Evolutionary conservation across 148 eudicot genomes (phyloP).

Genomic region (Nepenthes gracilis): DNA sequence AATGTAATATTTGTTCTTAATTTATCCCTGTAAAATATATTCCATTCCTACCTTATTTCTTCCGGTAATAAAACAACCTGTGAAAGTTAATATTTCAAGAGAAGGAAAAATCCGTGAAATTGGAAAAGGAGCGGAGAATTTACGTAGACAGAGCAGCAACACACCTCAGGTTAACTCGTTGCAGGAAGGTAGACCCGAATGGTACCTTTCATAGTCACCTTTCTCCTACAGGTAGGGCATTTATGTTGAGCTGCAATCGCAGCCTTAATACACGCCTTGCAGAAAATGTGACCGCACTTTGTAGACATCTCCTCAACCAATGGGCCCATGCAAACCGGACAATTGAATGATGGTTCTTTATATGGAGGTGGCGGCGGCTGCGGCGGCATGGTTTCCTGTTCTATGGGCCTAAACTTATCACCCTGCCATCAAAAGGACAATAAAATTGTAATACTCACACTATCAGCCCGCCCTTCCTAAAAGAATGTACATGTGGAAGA

Average conservation of each 20-base stretch:
- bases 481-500: too few relatives aligned
- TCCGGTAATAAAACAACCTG: too few relatives aligned
- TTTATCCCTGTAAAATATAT: too few relatives aligned
- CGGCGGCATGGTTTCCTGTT: background rate
- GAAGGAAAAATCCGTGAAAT: too few relatives aligned
- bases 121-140: too few relatives aligned
- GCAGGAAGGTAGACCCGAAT: slow-evolving; percentile 78
- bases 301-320: slow-evolving; percentile 74
- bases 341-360: slow-evolving; percentile 54
- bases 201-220: slow-evolving; percentile 46
- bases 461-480: too few relatives aligned
- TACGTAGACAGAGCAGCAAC: too few relatives aligned
- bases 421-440: background rate
- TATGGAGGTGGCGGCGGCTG: slow-evolving; percentile 36
- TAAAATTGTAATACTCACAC: background rate
- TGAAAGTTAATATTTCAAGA: too few relatives aligned
- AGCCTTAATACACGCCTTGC: slow-evolving; percentile 64
- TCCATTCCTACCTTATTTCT: too few relatives aligned
- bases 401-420: slow-evolving; percentile 1
- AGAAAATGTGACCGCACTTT: slow-evolving; percentile 93
- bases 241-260: slow-evolving; percentile 56
- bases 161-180: slow-evolving; percentile 16
- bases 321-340: slow-evolving; percentile 85
- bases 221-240: slow-evolving; percentile 90
- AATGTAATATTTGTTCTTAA: too few relatives aligned